Conservation (phyloP, 1,284 basidiomycete species). For the Kwoniella shivajii region DNA sequence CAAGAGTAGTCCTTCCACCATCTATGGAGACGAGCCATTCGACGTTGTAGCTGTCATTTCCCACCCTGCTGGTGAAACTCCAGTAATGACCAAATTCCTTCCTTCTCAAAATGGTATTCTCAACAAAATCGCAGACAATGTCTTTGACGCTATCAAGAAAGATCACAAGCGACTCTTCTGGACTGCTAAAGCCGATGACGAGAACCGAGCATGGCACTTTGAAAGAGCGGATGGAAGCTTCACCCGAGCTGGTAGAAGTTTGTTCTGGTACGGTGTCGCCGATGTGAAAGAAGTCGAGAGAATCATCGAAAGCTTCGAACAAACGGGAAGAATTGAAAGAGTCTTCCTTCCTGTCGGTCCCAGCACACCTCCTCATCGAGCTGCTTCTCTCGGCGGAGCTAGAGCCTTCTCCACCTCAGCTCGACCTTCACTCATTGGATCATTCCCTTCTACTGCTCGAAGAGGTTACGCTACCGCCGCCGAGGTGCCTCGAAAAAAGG, state of each 20-base stretch:
- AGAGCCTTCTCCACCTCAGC: slow-evolving; percentile 76
- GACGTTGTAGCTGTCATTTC: slow-evolving; percentile 94
- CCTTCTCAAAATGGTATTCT: slow-evolving; percentile 84
- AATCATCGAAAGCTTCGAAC: slow-evolving; percentile 79
- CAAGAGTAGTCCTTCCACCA: slow-evolving; percentile 80
- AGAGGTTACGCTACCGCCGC: slow-evolving; percentile 56
- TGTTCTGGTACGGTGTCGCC: slow-evolving; percentile 98
- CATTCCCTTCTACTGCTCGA: slow-evolving; percentile 58
- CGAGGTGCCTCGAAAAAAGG: slow-evolving; percentile 75
- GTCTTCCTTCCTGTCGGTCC: slow-evolving; percentile 90
- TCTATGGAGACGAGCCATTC: slow-evolving; percentile 97
- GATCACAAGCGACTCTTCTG: slow-evolving; percentile 95
- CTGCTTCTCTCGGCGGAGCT: slow-evolving; percentile 54
- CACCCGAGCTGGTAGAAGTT: slow-evolving; percentile 82
- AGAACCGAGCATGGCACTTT: slow-evolving; percentile 97
- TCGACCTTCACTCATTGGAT: slow-evolving; percentile 54
- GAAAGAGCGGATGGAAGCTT: slow-evolving; percentile 98
- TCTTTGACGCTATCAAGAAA: slow-evolving; percentile 92
- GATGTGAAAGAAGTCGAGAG: slow-evolving; percentile 91
- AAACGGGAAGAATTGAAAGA: slow-evolving; percentile 79
- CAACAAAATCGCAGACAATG: slow-evolving; percentile 95
- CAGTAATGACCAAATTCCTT: slow-evolving; percentile 91
- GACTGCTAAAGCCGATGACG: slow-evolving; percentile 93
- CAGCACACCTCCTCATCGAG: slow-evolving; percentile 66
- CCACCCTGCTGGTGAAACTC: slow-evolving; percentile 83